Evolutionary conservation across 2,329 filamentous ascomycete species (phyloP), one percentile per base, ranked within the genome.

Genomic region (Neofusicoccum ribis): DNA sequence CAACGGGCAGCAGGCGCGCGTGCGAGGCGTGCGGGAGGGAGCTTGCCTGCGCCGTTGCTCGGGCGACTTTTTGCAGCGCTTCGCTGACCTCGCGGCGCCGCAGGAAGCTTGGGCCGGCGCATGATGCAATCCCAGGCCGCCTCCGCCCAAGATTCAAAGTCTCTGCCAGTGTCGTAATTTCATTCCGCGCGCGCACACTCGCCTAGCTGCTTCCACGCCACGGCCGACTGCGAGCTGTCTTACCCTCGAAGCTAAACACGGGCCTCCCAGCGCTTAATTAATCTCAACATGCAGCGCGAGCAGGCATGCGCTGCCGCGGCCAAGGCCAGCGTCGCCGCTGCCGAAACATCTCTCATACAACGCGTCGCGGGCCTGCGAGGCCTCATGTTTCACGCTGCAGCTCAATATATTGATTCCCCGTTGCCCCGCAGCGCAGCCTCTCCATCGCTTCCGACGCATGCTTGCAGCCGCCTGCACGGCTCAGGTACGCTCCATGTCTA

Each of bases 241-340:
- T 27, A 23, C 47, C 60, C 15, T 50, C n/a, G 43, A 60, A 47
- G 27, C 56, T 47, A 60, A 46, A 60, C 43, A 60, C 56, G 56
- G 56, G 31, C 61, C 61, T 8, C 61, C 44, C n/a, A 27, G 61
- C 61, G 61, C 61, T 64, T 64, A 64, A 56, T 64, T 56, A 56
- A 64, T 56, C 51, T 56, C 61, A 56, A 39, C 37, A 23, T 17
- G 61, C 61, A 47, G 50, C 50, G 27, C 31, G n/a, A 27, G 59
- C 43, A 61, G 17, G 46, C 50, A 64, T 36, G n/a, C 47, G 54
- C 41, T 47, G 56, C 41, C 43, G 44, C 20, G 39, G 52, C 52
- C 39, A 44, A 58, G 39, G 39, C 39, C 52, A 58, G 15, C 43
- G 31, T 37, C 56, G 56, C 43, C 31, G 31, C 56, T 17, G 20